Evolutionary conservation across 257 asterid species (phyloP), one percentile per base, ranked within the genome.

Genomic region (Leonotis leonurus): DNA sequence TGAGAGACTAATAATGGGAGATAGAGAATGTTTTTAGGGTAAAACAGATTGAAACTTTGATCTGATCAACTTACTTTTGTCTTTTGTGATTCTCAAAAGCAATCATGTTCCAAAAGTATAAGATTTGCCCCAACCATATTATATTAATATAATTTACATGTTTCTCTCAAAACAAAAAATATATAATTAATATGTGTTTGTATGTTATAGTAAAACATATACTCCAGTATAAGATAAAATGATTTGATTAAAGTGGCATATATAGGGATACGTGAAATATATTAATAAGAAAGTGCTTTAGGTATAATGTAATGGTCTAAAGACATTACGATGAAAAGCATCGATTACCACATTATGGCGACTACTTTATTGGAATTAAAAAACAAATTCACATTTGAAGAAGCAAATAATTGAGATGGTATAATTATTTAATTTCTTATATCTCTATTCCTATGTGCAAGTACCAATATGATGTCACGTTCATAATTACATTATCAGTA

Each of bases 301-400:
- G 65, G 50, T 13, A 64, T 29, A 35, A 65, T 32, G 60, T 22
- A 3, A 30, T 65, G 61, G 74, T 62, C 72, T 66, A 74, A 71
- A 74, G 78, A 37, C 37, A 43, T 41, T 24, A 29, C 50, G 27
- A 21, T 61, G 68, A 79, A 70, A 79, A 75, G 67, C 59, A 70
- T 43, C 49, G 76, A 73, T 35, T 35, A 65, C 53, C 57, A 6
- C 26, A 35, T 56, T 55, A 51, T 56, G 10, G 8, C 20, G 18
- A 17, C 22, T 26, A 67, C 71, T 79, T 73, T 69, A 46, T 58
- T 32, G 65, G 41, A 71, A 59, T 45, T 44, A 36, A 37, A 30
- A 37, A 65, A 59, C 20, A 13, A 43, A 41, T 29, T 29, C 16
- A 25, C 35, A 46, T 40, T 11, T 39, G 14, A 36, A 51, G 53